phyloP scores from a whole-genome alignment of 441 rosid genomes.

The Pelargonium citronellum region DNA sequence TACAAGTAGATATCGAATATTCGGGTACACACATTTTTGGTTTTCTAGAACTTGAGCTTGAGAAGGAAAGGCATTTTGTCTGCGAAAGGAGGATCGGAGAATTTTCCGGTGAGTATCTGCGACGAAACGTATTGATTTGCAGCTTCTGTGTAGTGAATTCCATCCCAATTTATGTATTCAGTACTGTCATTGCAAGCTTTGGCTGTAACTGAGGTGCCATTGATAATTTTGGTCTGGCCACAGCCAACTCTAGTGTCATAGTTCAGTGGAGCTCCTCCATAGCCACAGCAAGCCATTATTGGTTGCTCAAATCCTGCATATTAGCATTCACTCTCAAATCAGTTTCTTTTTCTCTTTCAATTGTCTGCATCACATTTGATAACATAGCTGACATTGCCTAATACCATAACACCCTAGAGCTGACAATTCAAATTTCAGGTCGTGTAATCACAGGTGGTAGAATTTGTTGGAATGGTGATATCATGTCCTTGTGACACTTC shows the following conservation, averaged over 20 bases:
- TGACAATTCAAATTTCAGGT: too few relatives aligned
- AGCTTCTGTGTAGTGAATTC: slow-evolving; percentile 90
- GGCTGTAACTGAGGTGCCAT: slow-evolving; percentile 53
- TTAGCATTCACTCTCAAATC: neutral
- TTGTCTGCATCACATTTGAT: too few relatives aligned
- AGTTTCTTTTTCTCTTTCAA: neutral
- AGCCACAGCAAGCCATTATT: slow-evolving; percentile 81
- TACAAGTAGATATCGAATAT: neutral
- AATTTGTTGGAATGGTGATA: neutral
- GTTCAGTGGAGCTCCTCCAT: slow-evolving; percentile 75
- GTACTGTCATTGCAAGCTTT: slow-evolving; percentile 71
- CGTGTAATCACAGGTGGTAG: neutral
- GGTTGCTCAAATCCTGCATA: slow-evolving; percentile 83
- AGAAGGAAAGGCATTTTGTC: slow-evolving; percentile 80
- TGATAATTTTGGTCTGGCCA: slow-evolving; percentile 69
- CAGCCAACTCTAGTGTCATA: slow-evolving; percentile 60
- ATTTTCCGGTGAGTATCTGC: slow-evolving; percentile 72
- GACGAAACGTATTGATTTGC: slow-evolving; percentile 67
- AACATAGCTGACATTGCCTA: neutral
- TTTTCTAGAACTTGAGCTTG: slow-evolving; percentile 52
- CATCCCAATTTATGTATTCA: slow-evolving; percentile 88
- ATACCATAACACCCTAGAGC: neutral
- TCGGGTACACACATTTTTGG: neutral
- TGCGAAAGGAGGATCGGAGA: slow-evolving; percentile 72
- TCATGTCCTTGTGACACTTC: neutral